These are phyloP conservation scores for Xerocomus amazonicus DNA, from an alignment of 1,284 basidiomycete species.

Conservation along the genomic window DNA sequence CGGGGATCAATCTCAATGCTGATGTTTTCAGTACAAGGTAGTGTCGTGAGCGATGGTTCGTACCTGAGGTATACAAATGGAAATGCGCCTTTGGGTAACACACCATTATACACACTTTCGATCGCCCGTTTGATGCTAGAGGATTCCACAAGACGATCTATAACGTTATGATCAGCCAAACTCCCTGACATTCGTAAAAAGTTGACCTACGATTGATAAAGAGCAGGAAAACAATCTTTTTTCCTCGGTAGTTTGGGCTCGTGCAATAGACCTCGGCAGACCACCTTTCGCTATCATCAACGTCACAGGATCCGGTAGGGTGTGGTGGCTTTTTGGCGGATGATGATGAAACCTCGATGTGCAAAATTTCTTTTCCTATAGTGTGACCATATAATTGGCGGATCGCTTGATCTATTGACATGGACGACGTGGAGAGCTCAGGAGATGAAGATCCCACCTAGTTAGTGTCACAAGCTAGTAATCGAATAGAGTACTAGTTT, in stretches of 20 bases:
- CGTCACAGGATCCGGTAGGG: slow-evolving; percentile 20
- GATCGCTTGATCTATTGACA: slow-evolving; percentile 71
- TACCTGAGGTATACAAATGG: slow-evolving; percentile 94
- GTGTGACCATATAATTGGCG: slow-evolving; percentile 78
- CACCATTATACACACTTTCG: slow-evolving; percentile 80
- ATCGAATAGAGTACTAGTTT: background rate
- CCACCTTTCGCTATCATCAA: slow-evolving; percentile 51
- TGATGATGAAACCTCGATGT: slow-evolving; percentile 44
- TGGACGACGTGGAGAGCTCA: slow-evolving; percentile 81
- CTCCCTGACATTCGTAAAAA: background rate
- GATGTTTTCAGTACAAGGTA: slow-evolving; percentile 3
- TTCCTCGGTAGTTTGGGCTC: slow-evolving; percentile 86
- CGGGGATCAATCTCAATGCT: slow-evolving; percentile 84
- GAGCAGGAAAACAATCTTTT: slow-evolving; percentile 82
- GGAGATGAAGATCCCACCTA: slow-evolving; percentile 71
- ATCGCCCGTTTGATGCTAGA: slow-evolving; percentile 82
- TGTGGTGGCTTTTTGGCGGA: slow-evolving; percentile 9
- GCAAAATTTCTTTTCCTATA: slow-evolving; percentile 79
- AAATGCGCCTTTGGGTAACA: slow-evolving; percentile 88
- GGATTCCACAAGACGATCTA: slow-evolving; percentile 94
- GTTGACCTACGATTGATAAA: slow-evolving; percentile 89
- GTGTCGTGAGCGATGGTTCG: background rate
- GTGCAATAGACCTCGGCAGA: slow-evolving; percentile 76
- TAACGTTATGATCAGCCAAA: background rate
- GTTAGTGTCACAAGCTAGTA: background rate